A percentile compares a stretch with the other conserved stretches of the same genome.
Evolutionary conservation across 306 rosid species (phyloP).

Genomic region (Pterocarpus macrocarpus): DNA sequence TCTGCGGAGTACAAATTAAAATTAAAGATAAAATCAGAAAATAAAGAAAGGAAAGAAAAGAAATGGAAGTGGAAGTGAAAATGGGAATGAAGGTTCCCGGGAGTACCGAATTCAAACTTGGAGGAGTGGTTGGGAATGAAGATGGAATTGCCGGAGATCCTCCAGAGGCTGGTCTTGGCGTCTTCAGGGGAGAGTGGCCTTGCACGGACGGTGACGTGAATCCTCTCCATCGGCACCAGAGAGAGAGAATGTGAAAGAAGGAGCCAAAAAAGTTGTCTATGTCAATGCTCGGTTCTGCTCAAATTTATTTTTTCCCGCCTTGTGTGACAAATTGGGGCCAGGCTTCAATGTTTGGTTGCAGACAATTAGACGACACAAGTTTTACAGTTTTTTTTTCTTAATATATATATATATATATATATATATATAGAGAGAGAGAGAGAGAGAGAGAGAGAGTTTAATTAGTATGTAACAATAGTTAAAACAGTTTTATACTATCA

Average conservation of each 20-base stretch:
- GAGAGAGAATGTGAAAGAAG: too few relatives aligned
- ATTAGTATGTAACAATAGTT: too few relatives aligned
- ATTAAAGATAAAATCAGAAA: too few relatives aligned
- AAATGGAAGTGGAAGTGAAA: background rate
- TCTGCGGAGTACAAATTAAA: conserved; percentile 52
- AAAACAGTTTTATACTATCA: too few relatives aligned
- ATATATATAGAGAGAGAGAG: too few relatives aligned
- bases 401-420: too few relatives aligned
- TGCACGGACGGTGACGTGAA: conserved; percentile 84
- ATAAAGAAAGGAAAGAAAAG: background rate
- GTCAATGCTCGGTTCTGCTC: background rate
- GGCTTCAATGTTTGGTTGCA: too few relatives aligned
- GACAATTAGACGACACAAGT: too few relatives aligned
- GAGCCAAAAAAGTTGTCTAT: background rate
- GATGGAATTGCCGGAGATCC: conserved; percentile 76
- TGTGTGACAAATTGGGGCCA: too few relatives aligned
- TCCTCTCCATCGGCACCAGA: conserved; percentile 71
- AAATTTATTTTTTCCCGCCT: conserved; percentile 18
- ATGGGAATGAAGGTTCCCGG: background rate
- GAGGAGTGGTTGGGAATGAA: conserved; percentile 64
- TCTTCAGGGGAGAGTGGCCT: conserved; percentile 83
- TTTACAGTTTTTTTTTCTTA: too few relatives aligned
- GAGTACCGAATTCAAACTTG: conserved; percentile 85
- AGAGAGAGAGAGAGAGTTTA: too few relatives aligned
- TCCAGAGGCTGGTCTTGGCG: conserved; percentile 77